A percentile compares a stretch with the other conserved stretches of the same genome.
These are phyloP conservation scores for Hagleromyces aurorensis DNA, from an alignment of 805 yeast species.

Conservation along the genomic window DNA sequence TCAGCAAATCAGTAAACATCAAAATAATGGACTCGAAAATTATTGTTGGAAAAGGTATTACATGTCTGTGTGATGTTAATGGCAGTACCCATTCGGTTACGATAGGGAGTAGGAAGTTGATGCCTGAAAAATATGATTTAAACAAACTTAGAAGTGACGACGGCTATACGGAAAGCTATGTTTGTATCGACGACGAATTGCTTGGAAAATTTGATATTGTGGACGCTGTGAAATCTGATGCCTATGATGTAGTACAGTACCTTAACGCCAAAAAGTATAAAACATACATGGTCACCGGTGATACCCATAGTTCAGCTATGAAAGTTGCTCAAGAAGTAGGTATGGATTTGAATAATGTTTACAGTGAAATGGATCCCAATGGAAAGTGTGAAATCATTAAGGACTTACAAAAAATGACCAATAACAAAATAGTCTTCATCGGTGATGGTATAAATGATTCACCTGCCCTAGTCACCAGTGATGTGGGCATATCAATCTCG, in stretches of 20 bases:
- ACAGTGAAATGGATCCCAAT: constrained; percentile 68
- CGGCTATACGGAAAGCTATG: constrained; percentile 43
- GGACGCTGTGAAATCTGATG: constrained; percentile 63
- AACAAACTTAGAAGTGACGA: too few species aligned
- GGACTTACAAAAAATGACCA: constrained; percentile 38
- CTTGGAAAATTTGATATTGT: constrained; percentile 59
- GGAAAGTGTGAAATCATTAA: constrained; percentile 65
- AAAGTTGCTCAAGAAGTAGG: constrained; percentile 61
- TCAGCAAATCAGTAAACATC: constrained; percentile 1
- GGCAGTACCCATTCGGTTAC: constrained; percentile 30
- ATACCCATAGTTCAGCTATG: constrained; percentile 52
- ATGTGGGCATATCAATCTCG: constrained; percentile 84
- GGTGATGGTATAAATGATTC: constrained; percentile 99
- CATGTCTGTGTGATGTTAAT: constrained; percentile 14
- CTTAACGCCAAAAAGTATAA: constrained; percentile 45
- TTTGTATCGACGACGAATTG: constrained; percentile 49
- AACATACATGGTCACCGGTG: constrained; percentile 90
- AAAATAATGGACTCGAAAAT: constrained; percentile 24
- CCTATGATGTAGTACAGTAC: constrained; percentile 50
- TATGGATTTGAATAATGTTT: constrained; percentile 54
- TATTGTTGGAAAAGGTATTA: constrained; percentile 34
- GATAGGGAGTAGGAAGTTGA: constrained; percentile 49
- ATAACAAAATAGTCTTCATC: constrained; percentile 63
- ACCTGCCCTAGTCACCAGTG: constrained; percentile 85
- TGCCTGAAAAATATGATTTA: constrained; percentile 17